Evolutionary conservation across 1,139 yeast genomes (phyloP), one percentile per base, ranked within the genome.

Genomic region (Debaryomyces sp.): DNA sequence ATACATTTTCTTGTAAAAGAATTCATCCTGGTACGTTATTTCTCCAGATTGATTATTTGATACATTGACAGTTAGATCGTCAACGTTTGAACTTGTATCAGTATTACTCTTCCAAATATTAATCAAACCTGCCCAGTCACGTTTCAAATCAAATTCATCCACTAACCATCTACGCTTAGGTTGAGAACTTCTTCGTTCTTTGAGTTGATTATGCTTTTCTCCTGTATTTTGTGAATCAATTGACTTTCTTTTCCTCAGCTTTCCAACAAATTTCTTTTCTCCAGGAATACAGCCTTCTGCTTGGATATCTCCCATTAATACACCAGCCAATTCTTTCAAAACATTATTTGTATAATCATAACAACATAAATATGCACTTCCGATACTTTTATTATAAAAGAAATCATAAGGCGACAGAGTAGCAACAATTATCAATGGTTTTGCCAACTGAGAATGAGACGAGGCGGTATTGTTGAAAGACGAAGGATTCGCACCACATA

Each of bases 371-470:
- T 82, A 84, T 0, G 85, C 80, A 48, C 85, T 78, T 2, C 83
- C 84, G 26, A 83, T 74, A 44, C 75, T 72, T 44, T 78, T 74
- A 54, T 80, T 81, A 53, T 81, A 78, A 43, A 81, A 78, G 60
- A 84, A 78, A 58, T 83, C 87, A 54, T 82, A 83, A 0, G 89
- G 89, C 4, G 86, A 80, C 54, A 82, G 80, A 0, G 85, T 82
- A 1, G 88, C 86, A n/a, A 83, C 73, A 1, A 82, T 74, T 6
- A 84, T 71, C 55, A 84, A 68, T 3, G 87, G 87, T 53, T 82
- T 82, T 9, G 71, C 54, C 18, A 73, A 54, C 50, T 65, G 70
- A 2, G 67, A 54, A 35, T 53, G 53, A 2, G 61, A 52, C 13
- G 61, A 54, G 2, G 60, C 57, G 9, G 56, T 56, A 42, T 58